phyloP scores from a whole-genome alignment of 164 flowering plant genomes.

The Taxillus chinensis region DNA sequence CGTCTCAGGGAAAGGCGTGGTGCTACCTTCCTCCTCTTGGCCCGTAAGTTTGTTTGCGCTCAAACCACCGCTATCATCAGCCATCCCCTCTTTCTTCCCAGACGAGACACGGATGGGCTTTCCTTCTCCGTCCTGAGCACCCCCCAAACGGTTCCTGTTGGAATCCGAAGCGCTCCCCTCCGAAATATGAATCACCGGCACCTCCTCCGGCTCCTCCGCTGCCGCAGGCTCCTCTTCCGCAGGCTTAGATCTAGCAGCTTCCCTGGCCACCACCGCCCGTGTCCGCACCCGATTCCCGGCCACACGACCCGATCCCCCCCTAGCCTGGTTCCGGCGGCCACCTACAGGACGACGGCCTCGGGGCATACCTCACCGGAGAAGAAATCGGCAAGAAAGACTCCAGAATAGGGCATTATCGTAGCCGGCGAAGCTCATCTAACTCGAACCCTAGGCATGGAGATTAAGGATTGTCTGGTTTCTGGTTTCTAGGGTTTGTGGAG shows the following conservation, averaged over 20 bases:
- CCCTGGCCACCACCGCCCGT: slow-evolving; percentile 50
- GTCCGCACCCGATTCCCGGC: slow-evolving; percentile 32
- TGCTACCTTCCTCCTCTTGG: slow-evolving; percentile 60
- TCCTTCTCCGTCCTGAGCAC: background rate
- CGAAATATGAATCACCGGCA: slow-evolving; percentile 13
- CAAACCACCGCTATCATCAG: slow-evolving; percentile 59
- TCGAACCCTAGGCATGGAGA: background rate
- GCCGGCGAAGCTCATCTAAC: slow-evolving; percentile 9
- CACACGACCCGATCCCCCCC: slow-evolving; percentile 23
- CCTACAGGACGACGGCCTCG: slow-evolving; percentile 39
- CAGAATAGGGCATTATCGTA: slow-evolving; percentile 30
- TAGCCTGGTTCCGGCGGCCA: slow-evolving; percentile 10
- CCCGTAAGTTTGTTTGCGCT: slow-evolving; percentile 64
- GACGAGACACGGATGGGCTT: background rate
- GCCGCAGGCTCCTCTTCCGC: slow-evolving; percentile 14
- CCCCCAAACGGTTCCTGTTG: background rate
- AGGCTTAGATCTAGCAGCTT: slow-evolving; percentile 15
- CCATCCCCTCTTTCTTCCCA: slow-evolving; percentile 23
- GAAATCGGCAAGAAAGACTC: slow-evolving; percentile 22
- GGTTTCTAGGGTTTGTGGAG: too few relatives aligned
- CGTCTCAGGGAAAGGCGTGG: slow-evolving; percentile 69
- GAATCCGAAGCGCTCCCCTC: slow-evolving; percentile 10
- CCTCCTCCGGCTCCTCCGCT: slow-evolving; percentile 17
- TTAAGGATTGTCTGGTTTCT: too few relatives aligned
- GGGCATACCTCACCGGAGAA: slow-evolving; percentile 60